Percentiles rank a stretch among this genome's conserved stretches.
phyloP scores from a whole-genome alignment of 129 eudicot species.

The Tagetes erecta region DNA sequence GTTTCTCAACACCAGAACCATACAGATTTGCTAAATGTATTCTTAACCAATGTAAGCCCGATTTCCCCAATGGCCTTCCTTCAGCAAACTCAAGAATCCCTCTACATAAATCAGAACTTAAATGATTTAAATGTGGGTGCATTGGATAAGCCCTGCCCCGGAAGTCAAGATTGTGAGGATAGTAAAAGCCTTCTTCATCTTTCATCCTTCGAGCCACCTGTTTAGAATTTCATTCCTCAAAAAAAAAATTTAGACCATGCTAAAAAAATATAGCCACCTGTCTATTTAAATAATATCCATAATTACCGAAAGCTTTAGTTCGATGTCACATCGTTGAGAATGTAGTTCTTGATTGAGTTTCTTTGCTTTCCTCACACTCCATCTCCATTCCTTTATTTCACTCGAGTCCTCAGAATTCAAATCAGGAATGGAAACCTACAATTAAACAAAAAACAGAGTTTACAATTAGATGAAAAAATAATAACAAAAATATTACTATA shows the following conservation, averaged over 20 bases:
- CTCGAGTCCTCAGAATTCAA: constrained; percentile 53
- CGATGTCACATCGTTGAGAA: constrained; percentile 86
- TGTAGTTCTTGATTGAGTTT: constrained; percentile 85
- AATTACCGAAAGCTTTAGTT: constrained; percentile 81
- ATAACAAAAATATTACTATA: background rate
- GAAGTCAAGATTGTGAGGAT: constrained; percentile 94
- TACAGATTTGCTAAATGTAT: constrained; percentile 90
- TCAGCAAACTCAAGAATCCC: constrained; percentile 93
- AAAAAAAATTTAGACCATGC: constrained; percentile 7
- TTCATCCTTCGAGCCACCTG: constrained; percentile 96
- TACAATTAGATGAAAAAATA: background rate
- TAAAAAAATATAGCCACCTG: background rate
- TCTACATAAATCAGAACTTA: constrained; percentile 91
- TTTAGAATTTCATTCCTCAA: constrained; percentile 20
- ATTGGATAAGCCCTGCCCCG: constrained; percentile 98
- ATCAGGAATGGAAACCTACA: constrained; percentile 80
- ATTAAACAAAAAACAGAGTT: constrained; percentile 1
- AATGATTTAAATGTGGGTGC: constrained; percentile 95
- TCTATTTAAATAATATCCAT: background rate
- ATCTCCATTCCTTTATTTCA: constrained; percentile 68
- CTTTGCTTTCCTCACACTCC: constrained; percentile 76
- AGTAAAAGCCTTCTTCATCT: constrained; percentile 94
- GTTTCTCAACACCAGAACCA: constrained; percentile 85
- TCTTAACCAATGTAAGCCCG: constrained; percentile 89
- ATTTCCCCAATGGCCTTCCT: constrained; percentile 86